Evolutionary conservation across 2,329 filamentous ascomycete species (phyloP), one percentile per base, ranked within the genome.

Genomic region (Bipolaris bicolor): DNA sequence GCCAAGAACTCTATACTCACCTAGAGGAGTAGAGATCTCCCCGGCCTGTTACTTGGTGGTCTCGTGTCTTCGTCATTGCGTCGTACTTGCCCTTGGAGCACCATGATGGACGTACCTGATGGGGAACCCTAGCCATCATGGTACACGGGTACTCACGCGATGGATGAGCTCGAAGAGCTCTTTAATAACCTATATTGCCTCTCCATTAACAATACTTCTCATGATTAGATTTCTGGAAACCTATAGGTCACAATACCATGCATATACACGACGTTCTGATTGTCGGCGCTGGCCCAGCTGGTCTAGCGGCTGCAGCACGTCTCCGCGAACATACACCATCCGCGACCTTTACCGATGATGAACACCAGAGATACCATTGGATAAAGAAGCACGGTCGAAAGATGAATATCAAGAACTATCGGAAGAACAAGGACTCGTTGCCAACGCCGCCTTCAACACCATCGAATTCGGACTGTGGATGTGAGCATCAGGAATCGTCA

Each of bases 351-450:
- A 93, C 90, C 0, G 90, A 94, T 69, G 89, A 91, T 64, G 91
- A 94, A 69, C 90, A 94, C 68, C 86, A 88, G 40, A 83, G 90
- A n/a, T 94, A 90, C 71, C 86, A 90, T 73, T 92, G 90, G 88
- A 88, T 92, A 55, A 83, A 82, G 55, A 88, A 87, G 54, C 84
- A 91, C 68, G 82, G 83, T 26, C 81, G 45, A 26, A 83, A 84
- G 29, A 84, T 87, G 74, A 81, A 81, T 7, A 79, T 88, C 59
- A 88, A 86, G 66, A 80, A 81, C 61, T 77, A 78, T 56, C 79
- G 76, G 58, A 82, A 73, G 4, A 81, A 80, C 9, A 64, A 62
- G 40, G 69, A 73, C 41, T 72, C 69, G 1, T 36, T 69, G 1
- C 57, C 68, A 33, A 60, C 67, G 16, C 62, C 73, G 49, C 62